Evolutionary conservation across 2,329 filamentous ascomycete species (phyloP).

Genomic region (Emergomyces africanus): DNA sequence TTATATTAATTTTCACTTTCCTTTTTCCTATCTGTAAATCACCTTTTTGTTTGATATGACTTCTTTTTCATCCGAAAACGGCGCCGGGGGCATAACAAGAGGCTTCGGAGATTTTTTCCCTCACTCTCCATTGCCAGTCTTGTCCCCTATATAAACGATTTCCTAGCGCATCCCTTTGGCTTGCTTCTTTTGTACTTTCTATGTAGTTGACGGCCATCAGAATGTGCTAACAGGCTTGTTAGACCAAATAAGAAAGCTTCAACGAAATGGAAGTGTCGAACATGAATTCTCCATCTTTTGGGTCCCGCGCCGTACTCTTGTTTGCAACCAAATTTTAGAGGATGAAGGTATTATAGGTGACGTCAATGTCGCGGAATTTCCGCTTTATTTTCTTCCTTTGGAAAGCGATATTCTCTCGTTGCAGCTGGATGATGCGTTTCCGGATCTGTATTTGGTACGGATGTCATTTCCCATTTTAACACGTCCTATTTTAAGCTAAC

Average conservation of each 20-base stretch:
- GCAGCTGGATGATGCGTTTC: slow-evolving; percentile 76
- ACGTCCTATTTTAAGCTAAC: slow-evolving; percentile 16
- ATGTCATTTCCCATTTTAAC: background rate
- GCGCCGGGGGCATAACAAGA: slow-evolving; percentile 44
- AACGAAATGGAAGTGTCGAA: slow-evolving; percentile 73
- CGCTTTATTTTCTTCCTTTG: slow-evolving; percentile 79
- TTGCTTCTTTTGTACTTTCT: slow-evolving; percentile 21
- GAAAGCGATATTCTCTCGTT: slow-evolving; percentile 85
- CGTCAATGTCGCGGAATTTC: slow-evolving; percentile 75
- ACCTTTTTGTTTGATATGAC: background rate
- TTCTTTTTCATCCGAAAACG: background rate
- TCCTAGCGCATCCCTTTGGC: slow-evolving; percentile 31
- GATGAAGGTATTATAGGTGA: slow-evolving; percentile 89
- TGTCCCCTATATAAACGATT: slow-evolving; percentile 38
- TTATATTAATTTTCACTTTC: slow-evolving; percentile 7
- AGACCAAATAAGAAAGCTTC: slow-evolving; percentile 87
- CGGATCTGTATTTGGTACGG: slow-evolving; percentile 66
- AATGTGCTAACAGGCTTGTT: slow-evolving; percentile 42
- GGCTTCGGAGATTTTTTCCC: slow-evolving; percentile 41
- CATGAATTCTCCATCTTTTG: slow-evolving; percentile 98
- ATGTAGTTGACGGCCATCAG: slow-evolving; percentile 40
- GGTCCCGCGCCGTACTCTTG: slow-evolving; percentile 81
- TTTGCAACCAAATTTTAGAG: slow-evolving; percentile 84
- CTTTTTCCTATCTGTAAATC: background rate
- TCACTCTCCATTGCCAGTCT: slow-evolving; percentile 46